Percentiles rank a stretch among this genome's conserved stretches.
Evolutionary conservation across 805 yeast species (phyloP).

Genomic region (Candida ponderosae): DNA sequence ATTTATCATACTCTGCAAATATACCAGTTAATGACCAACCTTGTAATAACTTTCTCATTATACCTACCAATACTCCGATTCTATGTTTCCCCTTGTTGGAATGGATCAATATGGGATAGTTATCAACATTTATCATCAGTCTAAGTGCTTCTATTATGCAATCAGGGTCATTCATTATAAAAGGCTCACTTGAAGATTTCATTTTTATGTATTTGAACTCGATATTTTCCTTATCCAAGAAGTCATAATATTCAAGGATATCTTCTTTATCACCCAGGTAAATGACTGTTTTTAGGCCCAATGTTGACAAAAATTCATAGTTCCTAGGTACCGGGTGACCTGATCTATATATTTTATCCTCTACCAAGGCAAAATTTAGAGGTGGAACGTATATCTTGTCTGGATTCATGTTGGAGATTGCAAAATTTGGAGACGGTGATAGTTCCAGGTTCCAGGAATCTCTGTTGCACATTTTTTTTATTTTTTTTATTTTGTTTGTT

Average conservation of each 20-base stretch:
- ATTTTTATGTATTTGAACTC: conserved; percentile 52
- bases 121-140: conserved; percentile 51
- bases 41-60: conserved; percentile 76
- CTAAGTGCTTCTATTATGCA: conserved; percentile 51
- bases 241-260: conserved; percentile 55
- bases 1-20: conserved; percentile 88
- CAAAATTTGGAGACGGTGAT: too few relatives aligned
- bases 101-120: conserved; percentile 84
- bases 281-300: conserved; percentile 71
- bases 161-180: conserved; percentile 47
- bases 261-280: conserved; percentile 75
- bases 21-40: conserved; percentile 93
- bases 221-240: conserved; percentile 53
- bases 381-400: conserved; percentile 65
- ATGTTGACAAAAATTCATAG: conserved; percentile 65
- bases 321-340: conserved; percentile 92
- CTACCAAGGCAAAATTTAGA: conserved; percentile 81
- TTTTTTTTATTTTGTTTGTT: too few relatives aligned
- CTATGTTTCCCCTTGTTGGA: conserved; percentile 96
- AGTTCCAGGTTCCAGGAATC: too few relatives aligned
- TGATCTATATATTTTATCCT: conserved; percentile 77
- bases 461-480: too few relatives aligned
- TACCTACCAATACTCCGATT: conserved; percentile 89
- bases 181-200: conserved; percentile 72
- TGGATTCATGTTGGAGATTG: too few relatives aligned